Evolutionary conservation across 306 rosid genomes (phyloP).

Genomic region (Prunus davidiana): DNA sequence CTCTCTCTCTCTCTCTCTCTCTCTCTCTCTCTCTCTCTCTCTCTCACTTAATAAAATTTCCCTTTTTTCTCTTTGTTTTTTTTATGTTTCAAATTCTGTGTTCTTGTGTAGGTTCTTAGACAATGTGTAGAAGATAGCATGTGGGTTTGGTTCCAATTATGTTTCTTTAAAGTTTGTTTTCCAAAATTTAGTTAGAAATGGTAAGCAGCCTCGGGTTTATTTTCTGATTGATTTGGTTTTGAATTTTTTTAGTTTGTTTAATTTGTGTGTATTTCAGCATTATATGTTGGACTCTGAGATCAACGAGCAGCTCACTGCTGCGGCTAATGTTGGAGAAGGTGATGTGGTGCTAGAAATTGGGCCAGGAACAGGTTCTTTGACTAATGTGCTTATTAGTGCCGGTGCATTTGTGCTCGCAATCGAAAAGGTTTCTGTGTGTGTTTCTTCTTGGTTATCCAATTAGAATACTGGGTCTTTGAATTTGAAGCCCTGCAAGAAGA

Average conservation of each 20-base stretch:
- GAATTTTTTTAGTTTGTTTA: neutral
- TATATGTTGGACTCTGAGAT: slow-evolving; percentile 79
- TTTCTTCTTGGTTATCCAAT: neutral
- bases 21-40: neutral
- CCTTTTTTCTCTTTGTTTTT: neutral
- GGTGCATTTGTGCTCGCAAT: slow-evolving; percentile 80
- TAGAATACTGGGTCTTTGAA: neutral
- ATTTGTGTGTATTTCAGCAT: slow-evolving; percentile 50
- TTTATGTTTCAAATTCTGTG: neutral
- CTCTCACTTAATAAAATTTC: neutral
- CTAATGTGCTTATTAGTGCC: slow-evolving; percentile 59
- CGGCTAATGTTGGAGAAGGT: slow-evolving; percentile 59
- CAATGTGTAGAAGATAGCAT: neutral
- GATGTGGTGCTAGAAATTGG: slow-evolving; percentile 86
- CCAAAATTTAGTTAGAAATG: neutral
- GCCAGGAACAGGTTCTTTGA: slow-evolving; percentile 95
- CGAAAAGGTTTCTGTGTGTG: slow-evolving; percentile 68
- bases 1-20: neutral
- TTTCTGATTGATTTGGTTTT: neutral
- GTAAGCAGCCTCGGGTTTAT: neutral
- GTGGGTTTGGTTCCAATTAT: slow-evolving; percentile 1
- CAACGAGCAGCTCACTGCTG: slow-evolving; percentile 68
- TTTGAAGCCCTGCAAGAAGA: neutral
- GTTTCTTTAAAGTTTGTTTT: neutral
- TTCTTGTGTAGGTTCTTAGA: slow-evolving; percentile 9